phyloP scores from a whole-genome alignment of 2,329 filamentous ascomycete species.

The Penicillium vulpinum region DNA sequence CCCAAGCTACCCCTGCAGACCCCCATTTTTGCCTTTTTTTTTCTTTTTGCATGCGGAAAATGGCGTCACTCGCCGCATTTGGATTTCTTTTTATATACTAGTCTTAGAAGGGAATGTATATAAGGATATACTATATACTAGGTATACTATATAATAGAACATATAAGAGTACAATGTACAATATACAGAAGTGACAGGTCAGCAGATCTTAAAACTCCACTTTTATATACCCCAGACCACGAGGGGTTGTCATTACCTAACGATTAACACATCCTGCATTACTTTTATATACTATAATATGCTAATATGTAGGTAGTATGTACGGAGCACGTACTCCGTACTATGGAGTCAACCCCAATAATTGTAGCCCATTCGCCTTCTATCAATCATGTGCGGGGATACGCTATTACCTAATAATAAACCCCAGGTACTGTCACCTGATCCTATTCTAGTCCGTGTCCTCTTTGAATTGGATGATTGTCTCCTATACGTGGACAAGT shows the following conservation, averaged over 20 bases:
- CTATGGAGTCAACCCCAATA: no score
- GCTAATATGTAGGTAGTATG: no score
- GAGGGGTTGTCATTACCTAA: conserved; percentile 26
- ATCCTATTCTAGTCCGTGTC: conserved; percentile 7
- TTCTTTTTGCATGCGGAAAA: conserved; percentile 18
- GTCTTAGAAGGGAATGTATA: no score
- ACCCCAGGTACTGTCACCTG: conserved; percentile 19
- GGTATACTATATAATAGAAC: no score
- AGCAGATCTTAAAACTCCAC: conserved; percentile 3
- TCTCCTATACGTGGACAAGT: no score
- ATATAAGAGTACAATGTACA: no score
- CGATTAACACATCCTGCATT: neutral
- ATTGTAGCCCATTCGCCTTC: conserved; percentile 13
- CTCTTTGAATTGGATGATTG: neutral
- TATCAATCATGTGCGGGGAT: conserved; percentile 27
- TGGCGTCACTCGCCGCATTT: conserved; percentile 14
- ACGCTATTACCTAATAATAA: conserved; percentile 23
- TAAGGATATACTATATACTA: no score
- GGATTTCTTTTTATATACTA: no score
- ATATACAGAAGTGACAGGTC: conserved; percentile 5
- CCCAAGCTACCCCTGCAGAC: conserved; percentile 27
- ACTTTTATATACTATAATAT: no score
- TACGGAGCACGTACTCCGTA: no score
- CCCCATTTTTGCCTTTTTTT: conserved; percentile 8
- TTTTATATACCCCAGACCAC: conserved; percentile 20